These are phyloP conservation scores for Fusarium abutilonis DNA, from an alignment of 2,329 filamentous ascomycete species.

Conservation along the genomic window DNA sequence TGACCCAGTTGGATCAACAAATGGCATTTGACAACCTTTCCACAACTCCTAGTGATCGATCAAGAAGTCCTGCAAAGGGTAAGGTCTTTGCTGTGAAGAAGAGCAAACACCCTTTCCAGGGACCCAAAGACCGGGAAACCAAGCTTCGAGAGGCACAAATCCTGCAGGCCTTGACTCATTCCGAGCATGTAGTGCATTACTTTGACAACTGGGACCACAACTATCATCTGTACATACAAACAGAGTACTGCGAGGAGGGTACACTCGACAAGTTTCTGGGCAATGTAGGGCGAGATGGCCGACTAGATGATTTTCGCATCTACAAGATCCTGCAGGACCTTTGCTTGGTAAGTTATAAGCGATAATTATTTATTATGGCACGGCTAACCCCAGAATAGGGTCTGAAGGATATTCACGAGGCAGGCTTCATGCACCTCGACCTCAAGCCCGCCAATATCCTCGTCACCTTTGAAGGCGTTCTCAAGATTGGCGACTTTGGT, in stretches of 20 bases:
- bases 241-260: constrained; percentile 95
- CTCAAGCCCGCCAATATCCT: constrained; percentile 87
- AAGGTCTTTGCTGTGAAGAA: constrained; percentile 94
- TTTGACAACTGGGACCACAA: constrained; percentile 89
- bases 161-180: constrained; percentile 77
- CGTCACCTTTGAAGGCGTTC: constrained; percentile 80
- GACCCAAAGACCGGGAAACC: constrained; percentile 79
- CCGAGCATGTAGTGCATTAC: constrained; percentile 86
- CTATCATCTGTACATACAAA: constrained; percentile 92
- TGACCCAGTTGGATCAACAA: constrained; percentile 58
- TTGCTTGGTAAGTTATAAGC: constrained; percentile 71
- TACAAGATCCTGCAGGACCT: constrained; percentile 97
- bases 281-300: constrained; percentile 82
- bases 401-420: constrained; percentile 87
- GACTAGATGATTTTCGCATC: constrained; percentile 95
- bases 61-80: constrained; percentile 63
- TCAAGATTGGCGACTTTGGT: constrained; percentile 90
- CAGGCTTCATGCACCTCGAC: constrained; percentile 85
- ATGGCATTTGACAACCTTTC: constrained; percentile 54
- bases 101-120: constrained; percentile 80
- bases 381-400: constrained; percentile 65
- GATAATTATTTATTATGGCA: background rate
- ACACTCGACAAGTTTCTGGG: constrained; percentile 86
- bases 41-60: constrained; percentile 57
- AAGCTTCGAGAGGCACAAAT: constrained; percentile 87